These are phyloP conservation scores for Leavenworthia alabamica DNA, from an alignment of 345 rosid genomes.

Conservation along the genomic window DNA sequence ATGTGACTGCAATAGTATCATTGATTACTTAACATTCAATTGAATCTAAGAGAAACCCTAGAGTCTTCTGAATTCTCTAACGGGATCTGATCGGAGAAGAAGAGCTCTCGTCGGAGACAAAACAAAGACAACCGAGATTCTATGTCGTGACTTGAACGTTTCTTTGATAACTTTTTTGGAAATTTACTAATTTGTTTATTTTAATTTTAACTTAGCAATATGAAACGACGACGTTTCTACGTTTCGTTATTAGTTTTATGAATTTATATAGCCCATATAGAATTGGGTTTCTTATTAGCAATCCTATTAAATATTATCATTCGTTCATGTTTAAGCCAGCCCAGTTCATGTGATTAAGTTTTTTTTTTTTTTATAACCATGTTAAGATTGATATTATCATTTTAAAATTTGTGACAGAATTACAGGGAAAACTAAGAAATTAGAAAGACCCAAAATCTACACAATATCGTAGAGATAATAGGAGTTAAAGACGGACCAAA, in stretches of 20 bases:
- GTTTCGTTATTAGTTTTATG: not conserved
- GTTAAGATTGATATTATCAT: no score
- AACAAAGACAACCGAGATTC: constrained; percentile 32
- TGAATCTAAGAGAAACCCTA: not conserved
- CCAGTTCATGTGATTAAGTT: not conserved
- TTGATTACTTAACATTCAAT: constrained; percentile 25
- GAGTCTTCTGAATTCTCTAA: not conserved
- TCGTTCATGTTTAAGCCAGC: not conserved
- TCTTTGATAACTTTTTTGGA: constrained; percentile 15
- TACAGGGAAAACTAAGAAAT: no score
- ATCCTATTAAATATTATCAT: no score
- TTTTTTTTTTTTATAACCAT: no score
- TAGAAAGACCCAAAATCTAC: no score
- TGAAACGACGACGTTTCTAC: not conserved
- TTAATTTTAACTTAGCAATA: not conserved
- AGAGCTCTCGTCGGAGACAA: constrained; percentile 21
- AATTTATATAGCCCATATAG: not conserved
- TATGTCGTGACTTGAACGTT: constrained; percentile 29
- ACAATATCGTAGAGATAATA: no score
- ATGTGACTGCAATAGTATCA: constrained; percentile 85
- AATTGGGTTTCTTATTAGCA: not conserved
- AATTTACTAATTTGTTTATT: no score
- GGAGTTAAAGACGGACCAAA: no score
- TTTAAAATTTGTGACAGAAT: no score
- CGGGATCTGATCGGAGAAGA: constrained; percentile 24